Percentiles rank a stretch among this genome's conserved stretches.
Evolutionary conservation across 345 rosid genomes (phyloP).

Genomic region (Sapria himalayana): DNA sequence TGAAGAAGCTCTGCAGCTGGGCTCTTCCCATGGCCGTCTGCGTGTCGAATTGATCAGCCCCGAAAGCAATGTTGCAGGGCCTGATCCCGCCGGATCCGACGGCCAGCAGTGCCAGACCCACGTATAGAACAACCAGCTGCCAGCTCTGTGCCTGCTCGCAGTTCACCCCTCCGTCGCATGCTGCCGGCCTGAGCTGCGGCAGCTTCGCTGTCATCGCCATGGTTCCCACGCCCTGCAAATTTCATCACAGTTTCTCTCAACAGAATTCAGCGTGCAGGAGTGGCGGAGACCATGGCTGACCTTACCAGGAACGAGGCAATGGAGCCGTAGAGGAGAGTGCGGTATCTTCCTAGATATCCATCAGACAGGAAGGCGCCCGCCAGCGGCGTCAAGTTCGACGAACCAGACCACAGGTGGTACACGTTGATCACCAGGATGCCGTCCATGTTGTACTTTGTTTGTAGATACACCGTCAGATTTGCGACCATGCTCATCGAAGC

Average conservation of each 20-base stretch:
- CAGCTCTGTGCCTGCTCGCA: constrained; percentile 20
- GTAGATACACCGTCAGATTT: constrained; percentile 32
- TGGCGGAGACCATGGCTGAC: neutral
- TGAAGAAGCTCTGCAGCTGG: constrained; percentile 48
- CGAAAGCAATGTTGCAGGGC: constrained; percentile 68
- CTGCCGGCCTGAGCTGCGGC: constrained; percentile 20
- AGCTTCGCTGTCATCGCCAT: constrained; percentile 34
- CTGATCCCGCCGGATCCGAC: constrained; percentile 54
- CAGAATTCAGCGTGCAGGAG: too few species aligned
- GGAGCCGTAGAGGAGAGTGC: constrained; percentile 37
- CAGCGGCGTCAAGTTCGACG: constrained; percentile 31
- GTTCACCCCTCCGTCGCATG: constrained; percentile 12
- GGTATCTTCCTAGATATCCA: constrained; percentile 34
- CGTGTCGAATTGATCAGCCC: constrained; percentile 59
- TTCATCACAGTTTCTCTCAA: neutral
- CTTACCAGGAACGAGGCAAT: constrained; percentile 29
- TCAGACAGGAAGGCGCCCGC: constrained; percentile 51
- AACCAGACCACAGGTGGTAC: constrained; percentile 34
- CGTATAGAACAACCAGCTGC: constrained; percentile 30
- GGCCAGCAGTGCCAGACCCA: constrained; percentile 26
- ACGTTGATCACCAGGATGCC: constrained; percentile 37
- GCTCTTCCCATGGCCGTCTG: constrained; percentile 25
- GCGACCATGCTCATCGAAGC: constrained; percentile 52
- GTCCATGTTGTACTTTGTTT: constrained; percentile 28
- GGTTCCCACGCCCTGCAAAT: constrained; percentile 34